Conservation (phyloP, 2,329 filamentous ascomycete genomes). For the Penicillium sp. region DNA sequence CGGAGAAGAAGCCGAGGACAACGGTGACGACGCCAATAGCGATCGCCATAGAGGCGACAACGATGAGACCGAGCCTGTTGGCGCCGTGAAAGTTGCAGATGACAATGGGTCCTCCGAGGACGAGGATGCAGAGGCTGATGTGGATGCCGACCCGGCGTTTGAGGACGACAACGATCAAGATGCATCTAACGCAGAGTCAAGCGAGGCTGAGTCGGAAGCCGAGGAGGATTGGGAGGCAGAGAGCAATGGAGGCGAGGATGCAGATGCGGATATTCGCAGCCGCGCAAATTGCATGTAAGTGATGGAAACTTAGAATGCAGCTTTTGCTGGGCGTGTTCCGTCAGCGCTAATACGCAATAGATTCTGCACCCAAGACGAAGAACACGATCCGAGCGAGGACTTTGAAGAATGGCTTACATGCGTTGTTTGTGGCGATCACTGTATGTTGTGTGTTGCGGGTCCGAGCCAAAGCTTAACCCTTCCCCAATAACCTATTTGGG, state of each 20-base stretch:
- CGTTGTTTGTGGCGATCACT: conserved; percentile 71
- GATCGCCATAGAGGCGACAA: conserved; percentile 38
- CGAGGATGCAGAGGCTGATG: conserved; percentile 40
- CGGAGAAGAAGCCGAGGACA: conserved; percentile 29
- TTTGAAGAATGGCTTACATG: conserved; percentile 77
- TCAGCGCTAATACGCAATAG: conserved; percentile 46
- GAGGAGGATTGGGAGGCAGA: conserved; percentile 49
- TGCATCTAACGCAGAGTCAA: conserved; percentile 36
- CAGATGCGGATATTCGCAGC: conserved; percentile 44
- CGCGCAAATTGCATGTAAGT: conserved; percentile 62
- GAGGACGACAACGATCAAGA: conserved; percentile 39
- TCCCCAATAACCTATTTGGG: conserved; percentile 7
- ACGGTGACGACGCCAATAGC: conserved; percentile 30
- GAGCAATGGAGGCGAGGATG: conserved; percentile 45
- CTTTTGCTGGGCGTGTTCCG: background rate
- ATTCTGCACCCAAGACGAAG: conserved; percentile 78
- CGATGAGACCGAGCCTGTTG: conserved; percentile 41
- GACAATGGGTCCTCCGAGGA: conserved; percentile 32
- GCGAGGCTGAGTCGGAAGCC: conserved; percentile 57
- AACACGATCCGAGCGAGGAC: conserved; percentile 74
- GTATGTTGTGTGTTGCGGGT: conserved; percentile 53
- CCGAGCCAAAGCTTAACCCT: conserved; percentile 29
- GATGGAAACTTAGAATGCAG: conserved; percentile 1
- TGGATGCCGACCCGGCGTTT: conserved; percentile 43
- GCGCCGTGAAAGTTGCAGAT: conserved; percentile 36